Conservation (phyloP, 1,284 basidiomycete species). For the Marasmius tenuissimus region DNA sequence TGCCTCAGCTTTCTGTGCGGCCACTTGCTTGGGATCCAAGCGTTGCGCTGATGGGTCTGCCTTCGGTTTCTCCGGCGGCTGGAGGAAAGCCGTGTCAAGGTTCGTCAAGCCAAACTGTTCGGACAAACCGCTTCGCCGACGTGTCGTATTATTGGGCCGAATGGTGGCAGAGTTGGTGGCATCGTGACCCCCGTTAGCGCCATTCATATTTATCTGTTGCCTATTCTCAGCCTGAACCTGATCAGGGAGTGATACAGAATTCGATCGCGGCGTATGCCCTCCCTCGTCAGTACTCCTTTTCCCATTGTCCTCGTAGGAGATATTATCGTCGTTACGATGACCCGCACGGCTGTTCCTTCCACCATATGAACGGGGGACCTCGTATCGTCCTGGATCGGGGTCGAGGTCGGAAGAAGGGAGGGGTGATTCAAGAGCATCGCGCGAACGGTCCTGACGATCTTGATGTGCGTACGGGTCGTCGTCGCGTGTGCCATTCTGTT, state of each 20-base stretch:
- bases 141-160: constrained; percentile 3
- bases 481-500: constrained; percentile 21
- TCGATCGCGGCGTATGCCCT: constrained; percentile 73
- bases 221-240: not conserved
- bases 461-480: constrained; percentile 33
- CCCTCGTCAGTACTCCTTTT: constrained; percentile 39
- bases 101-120: constrained; percentile 61
- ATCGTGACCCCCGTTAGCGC: not conserved
- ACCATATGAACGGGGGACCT: constrained; percentile 20
- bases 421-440: constrained; percentile 36
- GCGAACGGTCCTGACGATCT: constrained; percentile 30
- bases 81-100: constrained; percentile 55
- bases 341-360: constrained; percentile 32
- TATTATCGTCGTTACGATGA: constrained; percentile 27
- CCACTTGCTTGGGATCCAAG: constrained; percentile 19
- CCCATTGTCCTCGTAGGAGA: constrained; percentile 40
- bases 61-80: constrained; percentile 33
- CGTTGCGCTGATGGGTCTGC: constrained; percentile 25
- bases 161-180: not conserved
- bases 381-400: constrained; percentile 40
- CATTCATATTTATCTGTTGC: not conserved
- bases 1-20: constrained; percentile 18
- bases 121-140: constrained; percentile 40
- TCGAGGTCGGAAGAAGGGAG: constrained; percentile 57
- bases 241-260: constrained; percentile 57